Percentiles rank a stretch among this genome's conserved stretches.
These are phyloP conservation scores for Ambrosiella cleistominuta DNA, from an alignment of 2,329 filamentous ascomycete species.

Conservation along the genomic window DNA sequence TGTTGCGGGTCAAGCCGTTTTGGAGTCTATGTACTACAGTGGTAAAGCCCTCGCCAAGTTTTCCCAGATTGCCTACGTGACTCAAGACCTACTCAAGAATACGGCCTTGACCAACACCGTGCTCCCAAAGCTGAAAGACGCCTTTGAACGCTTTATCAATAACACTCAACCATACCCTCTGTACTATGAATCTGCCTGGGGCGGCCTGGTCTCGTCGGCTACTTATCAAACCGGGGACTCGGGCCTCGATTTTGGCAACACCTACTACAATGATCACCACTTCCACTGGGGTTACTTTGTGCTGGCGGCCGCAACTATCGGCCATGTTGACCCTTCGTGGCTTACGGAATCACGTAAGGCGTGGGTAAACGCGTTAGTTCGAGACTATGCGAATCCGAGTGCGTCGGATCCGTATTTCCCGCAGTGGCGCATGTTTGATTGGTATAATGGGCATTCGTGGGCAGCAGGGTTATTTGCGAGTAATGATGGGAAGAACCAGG, in stretches of 20 bases:
- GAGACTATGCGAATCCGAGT: constrained; percentile 67
- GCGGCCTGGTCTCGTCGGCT: constrained; percentile 61
- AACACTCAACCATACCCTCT: constrained; percentile 52
- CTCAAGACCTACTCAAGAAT: constrained; percentile 45
- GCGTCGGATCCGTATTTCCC: constrained; percentile 58
- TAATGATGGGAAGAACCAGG: constrained; percentile 62
- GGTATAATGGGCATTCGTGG: constrained; percentile 91
- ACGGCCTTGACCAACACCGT: constrained; percentile 36
- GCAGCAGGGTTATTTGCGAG: constrained; percentile 61
- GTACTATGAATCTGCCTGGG: constrained; percentile 57
- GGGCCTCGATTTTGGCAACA: constrained; percentile 76
- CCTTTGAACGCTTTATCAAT: constrained; percentile 46
- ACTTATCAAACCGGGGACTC: constrained; percentile 52
- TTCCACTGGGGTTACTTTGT: constrained; percentile 82
- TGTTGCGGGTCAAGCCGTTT: constrained; percentile 53
- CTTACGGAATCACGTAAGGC: constrained; percentile 46
- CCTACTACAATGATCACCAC: constrained; percentile 61
- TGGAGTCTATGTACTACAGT: constrained; percentile 82
- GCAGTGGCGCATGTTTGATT: constrained; percentile 71
- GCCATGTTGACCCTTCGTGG: constrained; percentile 60
- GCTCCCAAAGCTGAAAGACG: constrained; percentile 43
- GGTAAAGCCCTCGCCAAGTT: constrained; percentile 75
- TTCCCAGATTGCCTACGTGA: constrained; percentile 47
- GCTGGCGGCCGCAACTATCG: constrained; percentile 69
- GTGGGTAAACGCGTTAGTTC: constrained; percentile 68